Conservation (phyloP, 2,329 filamentous ascomycete genomes). For the Monilinia aucupariae region DNA sequence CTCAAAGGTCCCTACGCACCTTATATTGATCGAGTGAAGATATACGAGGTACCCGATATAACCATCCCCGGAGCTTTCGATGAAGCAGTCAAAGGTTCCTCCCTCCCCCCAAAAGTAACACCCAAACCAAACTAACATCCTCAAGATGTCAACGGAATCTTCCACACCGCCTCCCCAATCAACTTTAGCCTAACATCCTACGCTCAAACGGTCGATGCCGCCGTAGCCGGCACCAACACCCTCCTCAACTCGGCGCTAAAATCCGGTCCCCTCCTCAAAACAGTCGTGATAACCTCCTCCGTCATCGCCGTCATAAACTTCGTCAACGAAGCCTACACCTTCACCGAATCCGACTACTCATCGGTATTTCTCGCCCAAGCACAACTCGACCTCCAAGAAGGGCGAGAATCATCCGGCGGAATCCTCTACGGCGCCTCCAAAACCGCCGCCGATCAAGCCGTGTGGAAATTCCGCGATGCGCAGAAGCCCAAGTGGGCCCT, state of each 20-base stretch:
- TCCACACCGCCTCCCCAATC: slow-evolving; percentile 34
- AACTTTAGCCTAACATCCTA: slow-evolving; percentile 33
- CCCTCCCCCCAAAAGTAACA: not conserved
- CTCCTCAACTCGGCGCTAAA: slow-evolving; percentile 34
- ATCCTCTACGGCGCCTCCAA: slow-evolving; percentile 40
- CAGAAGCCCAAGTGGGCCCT: slow-evolving; percentile 38
- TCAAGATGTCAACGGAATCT: slow-evolving; percentile 32
- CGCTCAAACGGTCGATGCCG: slow-evolving; percentile 28
- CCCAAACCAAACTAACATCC: not conserved
- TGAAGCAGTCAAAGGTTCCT: slow-evolving; percentile 28
- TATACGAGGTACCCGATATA: slow-evolving; percentile 32
- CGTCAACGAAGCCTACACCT: slow-evolving; percentile 23
- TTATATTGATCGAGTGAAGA: slow-evolving; percentile 29
- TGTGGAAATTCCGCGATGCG: slow-evolving; percentile 39
- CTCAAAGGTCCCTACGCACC: slow-evolving; percentile 29
- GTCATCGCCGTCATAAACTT: slow-evolving; percentile 28
- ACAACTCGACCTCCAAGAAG: slow-evolving; percentile 31
- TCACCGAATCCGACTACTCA: slow-evolving; percentile 31
- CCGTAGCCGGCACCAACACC: slow-evolving; percentile 30
- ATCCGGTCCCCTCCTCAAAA: slow-evolving; percentile 36
- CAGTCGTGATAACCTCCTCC: slow-evolving; percentile 41
- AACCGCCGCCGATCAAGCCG: slow-evolving; percentile 36
- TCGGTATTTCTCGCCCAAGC: slow-evolving; percentile 34
- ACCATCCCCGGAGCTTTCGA: slow-evolving; percentile 31
- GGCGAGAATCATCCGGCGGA: slow-evolving; percentile 17